Evolutionary conservation across 1,284 basidiomycete species (phyloP).

Genomic region (Cutaneotrichosporon sp.): DNA sequence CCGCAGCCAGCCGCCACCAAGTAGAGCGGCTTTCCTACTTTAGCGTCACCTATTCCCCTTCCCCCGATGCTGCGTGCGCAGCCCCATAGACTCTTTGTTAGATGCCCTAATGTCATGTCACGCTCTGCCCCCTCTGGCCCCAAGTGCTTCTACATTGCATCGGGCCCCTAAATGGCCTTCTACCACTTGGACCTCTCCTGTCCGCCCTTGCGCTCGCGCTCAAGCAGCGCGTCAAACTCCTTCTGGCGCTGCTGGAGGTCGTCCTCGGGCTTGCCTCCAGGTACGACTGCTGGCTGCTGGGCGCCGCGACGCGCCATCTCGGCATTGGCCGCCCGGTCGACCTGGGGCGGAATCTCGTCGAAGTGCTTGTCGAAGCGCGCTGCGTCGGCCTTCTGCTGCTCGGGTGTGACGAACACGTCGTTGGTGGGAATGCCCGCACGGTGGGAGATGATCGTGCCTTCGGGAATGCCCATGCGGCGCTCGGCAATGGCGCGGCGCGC

Average conservation of each 20-base stretch:
- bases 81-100: conserved; percentile 1
- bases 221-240: conserved; percentile 38
- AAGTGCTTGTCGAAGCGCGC: no score
- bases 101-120: neutral
- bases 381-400: no score
- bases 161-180: no score
- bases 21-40: neutral
- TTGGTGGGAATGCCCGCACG: conserved; percentile 4
- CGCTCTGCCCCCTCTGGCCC: no score
- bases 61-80: no score
- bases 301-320: no score
- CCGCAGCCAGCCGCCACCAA: no score
- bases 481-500: conserved; percentile 19
- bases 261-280: conserved; percentile 3
- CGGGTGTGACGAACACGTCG: conserved; percentile 2
- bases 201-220: conserved; percentile 30
- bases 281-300: no score
- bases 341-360: no score
- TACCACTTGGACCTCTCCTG: conserved; percentile 13
- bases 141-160: no score
- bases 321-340: no score
- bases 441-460: conserved; percentile 12
- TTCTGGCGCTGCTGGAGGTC: conserved; percentile 24
- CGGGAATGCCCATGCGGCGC: conserved; percentile 10
- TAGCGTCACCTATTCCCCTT: no score